Evolutionary conservation across 140 eudicot genomes (phyloP).

Genomic region (Anethum foeniculum): DNA sequence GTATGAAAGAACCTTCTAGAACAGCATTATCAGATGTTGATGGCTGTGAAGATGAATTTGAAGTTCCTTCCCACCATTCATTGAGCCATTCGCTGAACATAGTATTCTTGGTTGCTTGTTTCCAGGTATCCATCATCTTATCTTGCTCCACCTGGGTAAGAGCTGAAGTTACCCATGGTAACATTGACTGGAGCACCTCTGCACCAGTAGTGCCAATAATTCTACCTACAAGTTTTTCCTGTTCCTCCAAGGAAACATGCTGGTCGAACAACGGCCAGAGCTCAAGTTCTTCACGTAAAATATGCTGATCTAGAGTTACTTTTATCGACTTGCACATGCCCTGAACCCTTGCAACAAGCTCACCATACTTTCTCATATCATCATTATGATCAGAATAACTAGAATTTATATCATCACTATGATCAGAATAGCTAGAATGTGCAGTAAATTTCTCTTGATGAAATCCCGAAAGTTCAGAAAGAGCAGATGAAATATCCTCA

Average conservation of each 20-base stretch:
- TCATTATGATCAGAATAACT: constrained; percentile 23
- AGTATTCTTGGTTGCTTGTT: constrained; percentile 90
- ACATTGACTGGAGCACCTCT: constrained; percentile 95
- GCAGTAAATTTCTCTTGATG: constrained; percentile 34
- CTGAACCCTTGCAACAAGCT: constrained; percentile 82
- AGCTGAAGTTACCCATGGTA: constrained; percentile 99
- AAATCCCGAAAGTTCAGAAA: constrained; percentile 69
- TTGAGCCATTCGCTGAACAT: constrained; percentile 98
- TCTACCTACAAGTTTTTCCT: constrained; percentile 92
- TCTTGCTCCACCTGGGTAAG: constrained; percentile 96
- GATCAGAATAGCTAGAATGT: constrained; percentile 20
- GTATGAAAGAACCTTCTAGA: constrained; percentile 50
- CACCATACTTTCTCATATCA: constrained; percentile 49
- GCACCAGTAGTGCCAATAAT: constrained; percentile 99
- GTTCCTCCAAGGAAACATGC: constrained; percentile 93
- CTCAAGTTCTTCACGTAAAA: constrained; percentile 89
- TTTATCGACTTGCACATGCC: constrained; percentile 95
- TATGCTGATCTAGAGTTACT: constrained; percentile 95
- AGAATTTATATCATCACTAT: constrained; percentile 20
- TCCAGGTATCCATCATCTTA: constrained; percentile 96
- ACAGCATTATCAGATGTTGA: constrained; percentile 42
- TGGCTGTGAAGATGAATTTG: constrained; percentile 42
- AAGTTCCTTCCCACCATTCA: constrained; percentile 97
- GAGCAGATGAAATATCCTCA: constrained; percentile 85
- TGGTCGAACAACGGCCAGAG: constrained; percentile 96